These are phyloP conservation scores for Mycosphaerelloides madeirae DNA, from an alignment of 2,329 filamentous ascomycete species.

Conservation along the genomic window DNA sequence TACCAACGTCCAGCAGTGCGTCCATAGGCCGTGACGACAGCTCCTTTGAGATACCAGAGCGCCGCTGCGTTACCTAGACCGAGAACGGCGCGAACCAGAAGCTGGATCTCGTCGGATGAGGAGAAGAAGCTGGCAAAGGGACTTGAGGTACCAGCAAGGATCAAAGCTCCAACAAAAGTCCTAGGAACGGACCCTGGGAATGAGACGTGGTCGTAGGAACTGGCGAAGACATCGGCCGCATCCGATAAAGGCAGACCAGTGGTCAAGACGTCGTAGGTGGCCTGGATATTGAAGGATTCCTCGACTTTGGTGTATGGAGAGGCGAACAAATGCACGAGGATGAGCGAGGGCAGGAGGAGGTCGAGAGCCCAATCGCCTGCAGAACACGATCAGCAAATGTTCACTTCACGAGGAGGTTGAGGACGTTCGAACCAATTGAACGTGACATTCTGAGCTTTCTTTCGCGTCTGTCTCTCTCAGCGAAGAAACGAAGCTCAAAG, in stretches of 20 bases:
- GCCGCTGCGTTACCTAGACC: constrained; percentile 69
- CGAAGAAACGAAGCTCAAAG: too few species aligned
- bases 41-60: constrained; percentile 61
- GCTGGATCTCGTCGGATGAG: constrained; percentile 54
- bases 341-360: constrained; percentile 54
- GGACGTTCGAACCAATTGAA: background rate
- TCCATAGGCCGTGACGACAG: constrained; percentile 65
- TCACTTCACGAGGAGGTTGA: background rate
- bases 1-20: constrained; percentile 70
- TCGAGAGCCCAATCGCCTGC: constrained; percentile 46
- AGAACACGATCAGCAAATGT: background rate
- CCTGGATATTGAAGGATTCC: constrained; percentile 97
- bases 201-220: constrained; percentile 78
- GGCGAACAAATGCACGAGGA: constrained; percentile 31
- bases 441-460: too few species aligned
- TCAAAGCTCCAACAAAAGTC: constrained; percentile 77
- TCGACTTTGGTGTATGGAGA: constrained; percentile 96
- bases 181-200: constrained; percentile 90
- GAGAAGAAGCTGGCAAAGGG: constrained; percentile 58
- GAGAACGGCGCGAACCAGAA: constrained; percentile 67
- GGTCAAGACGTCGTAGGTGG: constrained; percentile 78
- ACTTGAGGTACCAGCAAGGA: constrained; percentile 68
- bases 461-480: too few species aligned
- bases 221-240: constrained; percentile 32
- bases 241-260: constrained; percentile 63